A percentile compares a stretch with the other conserved stretches of the same genome.
phyloP scores from a whole-genome alignment of 352 stramenopile genomes.

The Globisporangium uncinulatum region DNA sequence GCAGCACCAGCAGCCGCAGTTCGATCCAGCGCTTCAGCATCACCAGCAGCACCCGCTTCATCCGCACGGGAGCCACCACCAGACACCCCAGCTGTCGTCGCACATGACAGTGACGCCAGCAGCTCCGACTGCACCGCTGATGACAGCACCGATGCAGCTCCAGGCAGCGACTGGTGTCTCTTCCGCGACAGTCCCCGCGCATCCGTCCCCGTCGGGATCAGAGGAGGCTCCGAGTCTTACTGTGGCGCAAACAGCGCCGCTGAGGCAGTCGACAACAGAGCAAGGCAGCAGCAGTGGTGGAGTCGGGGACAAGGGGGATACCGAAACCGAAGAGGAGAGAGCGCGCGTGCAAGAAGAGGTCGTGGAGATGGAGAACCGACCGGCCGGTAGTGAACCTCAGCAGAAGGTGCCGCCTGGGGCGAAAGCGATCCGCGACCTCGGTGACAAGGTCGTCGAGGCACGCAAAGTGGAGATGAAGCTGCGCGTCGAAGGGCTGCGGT shows the following conservation, averaged over 20 bases:
- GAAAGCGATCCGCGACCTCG: conserved; percentile 6
- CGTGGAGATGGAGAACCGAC: no score
- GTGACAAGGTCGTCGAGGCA: conserved; percentile 14
- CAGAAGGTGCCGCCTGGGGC: background rate
- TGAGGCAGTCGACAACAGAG: no score
- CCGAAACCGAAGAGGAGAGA: no score
- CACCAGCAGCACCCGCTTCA: conserved; percentile 3
- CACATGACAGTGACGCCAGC: background rate
- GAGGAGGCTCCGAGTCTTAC: no score
- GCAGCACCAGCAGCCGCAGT: background rate
- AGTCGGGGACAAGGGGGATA: no score
- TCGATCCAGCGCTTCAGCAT: background rate
- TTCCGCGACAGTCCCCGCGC: no score
- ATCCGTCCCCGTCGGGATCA: no score
- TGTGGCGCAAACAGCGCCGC: no score
- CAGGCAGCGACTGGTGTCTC: no score
- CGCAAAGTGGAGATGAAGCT: conserved; percentile 11
- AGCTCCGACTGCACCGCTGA: background rate
- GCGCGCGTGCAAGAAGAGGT: no score
- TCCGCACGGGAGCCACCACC: background rate
- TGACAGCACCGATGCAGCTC: background rate
- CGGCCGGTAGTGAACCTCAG: background rate
- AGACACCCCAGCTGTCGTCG: background rate
- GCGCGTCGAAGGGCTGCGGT: conserved; percentile 12
- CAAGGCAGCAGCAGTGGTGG: no score